These are phyloP conservation scores for Neurospora sp. DNA, from an alignment of 495 filamentous ascomycete genomes.

Conservation along the genomic window DNA sequence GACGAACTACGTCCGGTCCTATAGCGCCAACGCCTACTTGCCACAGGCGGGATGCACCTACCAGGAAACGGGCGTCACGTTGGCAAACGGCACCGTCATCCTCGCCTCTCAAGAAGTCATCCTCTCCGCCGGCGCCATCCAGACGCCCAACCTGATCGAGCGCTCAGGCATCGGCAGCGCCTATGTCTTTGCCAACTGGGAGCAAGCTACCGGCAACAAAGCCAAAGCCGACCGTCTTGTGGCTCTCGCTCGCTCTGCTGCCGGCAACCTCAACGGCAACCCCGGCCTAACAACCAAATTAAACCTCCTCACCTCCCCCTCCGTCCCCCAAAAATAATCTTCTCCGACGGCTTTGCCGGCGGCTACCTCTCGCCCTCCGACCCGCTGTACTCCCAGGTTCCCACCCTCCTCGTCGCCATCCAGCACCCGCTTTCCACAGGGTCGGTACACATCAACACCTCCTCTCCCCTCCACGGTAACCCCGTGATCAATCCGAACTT, in stretches of 20 bases:
- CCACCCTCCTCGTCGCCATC: slow-evolving; percentile 29
- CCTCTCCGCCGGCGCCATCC: slow-evolving; percentile 36
- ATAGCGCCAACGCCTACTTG: too few relatives aligned
- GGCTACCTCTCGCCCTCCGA: too few relatives aligned
- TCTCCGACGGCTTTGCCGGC: slow-evolving; percentile 20
- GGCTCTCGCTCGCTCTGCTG: slow-evolving; percentile 4
- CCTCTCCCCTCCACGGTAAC: neutral
- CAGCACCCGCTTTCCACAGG: slow-evolving; percentile 43
- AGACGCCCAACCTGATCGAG: slow-evolving; percentile 1
- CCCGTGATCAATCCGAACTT: slow-evolving; percentile 18
- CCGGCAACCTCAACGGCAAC: neutral
- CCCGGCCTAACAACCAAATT: slow-evolving; percentile 5
- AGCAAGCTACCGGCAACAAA: neutral
- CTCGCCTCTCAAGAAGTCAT: slow-evolving; percentile 41
- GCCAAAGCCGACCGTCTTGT: neutral
- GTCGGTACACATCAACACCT: slow-evolving; percentile 38
- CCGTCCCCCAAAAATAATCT: slow-evolving; percentile 24
- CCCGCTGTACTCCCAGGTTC: slow-evolving; percentile 22
- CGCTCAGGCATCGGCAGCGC: neutral
- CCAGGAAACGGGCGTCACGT: slow-evolving; percentile 19
- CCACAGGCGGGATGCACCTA: slow-evolving; percentile 5
- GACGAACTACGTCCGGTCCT: too few relatives aligned
- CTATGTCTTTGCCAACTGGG: neutral
- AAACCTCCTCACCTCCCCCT: slow-evolving; percentile 8
- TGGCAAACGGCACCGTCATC: slow-evolving; percentile 21